Evolutionary conservation across 345 rosid genomes (phyloP).

Genomic region (Eucalyptus pauciflora): DNA sequence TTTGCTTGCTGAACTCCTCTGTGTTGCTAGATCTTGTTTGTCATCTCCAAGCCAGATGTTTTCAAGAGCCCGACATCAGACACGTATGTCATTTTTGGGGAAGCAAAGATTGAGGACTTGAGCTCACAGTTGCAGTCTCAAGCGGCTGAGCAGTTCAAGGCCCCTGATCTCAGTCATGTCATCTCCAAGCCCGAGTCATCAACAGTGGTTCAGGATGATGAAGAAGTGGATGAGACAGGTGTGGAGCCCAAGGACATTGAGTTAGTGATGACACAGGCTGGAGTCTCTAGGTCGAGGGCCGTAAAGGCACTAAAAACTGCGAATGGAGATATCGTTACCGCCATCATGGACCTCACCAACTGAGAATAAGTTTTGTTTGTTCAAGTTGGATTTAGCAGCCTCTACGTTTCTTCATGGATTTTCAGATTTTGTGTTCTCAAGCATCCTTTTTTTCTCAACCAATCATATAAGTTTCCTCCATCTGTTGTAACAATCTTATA

Average conservation of each 20-base stretch:
- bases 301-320: slow-evolving; percentile 72
- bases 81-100: slow-evolving; percentile 72
- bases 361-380: slow-evolving; percentile 6
- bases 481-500: not conserved
- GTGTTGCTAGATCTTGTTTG: slow-evolving; percentile 48
- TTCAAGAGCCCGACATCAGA: slow-evolving; percentile 87
- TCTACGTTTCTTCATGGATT: not conserved
- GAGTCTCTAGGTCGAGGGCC: slow-evolving; percentile 62
- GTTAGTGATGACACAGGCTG: slow-evolving; percentile 91
- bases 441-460: not conserved
- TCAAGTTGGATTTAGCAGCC: not conserved
- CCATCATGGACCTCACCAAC: slow-evolving; percentile 87
- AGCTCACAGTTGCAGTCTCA: slow-evolving; percentile 82
- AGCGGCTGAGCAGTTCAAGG: slow-evolving; percentile 85
- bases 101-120: slow-evolving; percentile 86
- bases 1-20: not conserved
- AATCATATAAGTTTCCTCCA: not conserved
- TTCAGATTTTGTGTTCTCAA: not conserved
- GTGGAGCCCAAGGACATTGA: slow-evolving; percentile 89
- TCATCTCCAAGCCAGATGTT: slow-evolving; percentile 82
- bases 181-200: slow-evolving; percentile 64
- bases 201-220: slow-evolving; percentile 52
- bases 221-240: slow-evolving; percentile 75
- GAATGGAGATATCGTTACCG: slow-evolving; percentile 72
- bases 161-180: slow-evolving; percentile 43